Conservation (phyloP, 352 stramenopile genomes). For the Heterotrichella gracilis region DNA sequence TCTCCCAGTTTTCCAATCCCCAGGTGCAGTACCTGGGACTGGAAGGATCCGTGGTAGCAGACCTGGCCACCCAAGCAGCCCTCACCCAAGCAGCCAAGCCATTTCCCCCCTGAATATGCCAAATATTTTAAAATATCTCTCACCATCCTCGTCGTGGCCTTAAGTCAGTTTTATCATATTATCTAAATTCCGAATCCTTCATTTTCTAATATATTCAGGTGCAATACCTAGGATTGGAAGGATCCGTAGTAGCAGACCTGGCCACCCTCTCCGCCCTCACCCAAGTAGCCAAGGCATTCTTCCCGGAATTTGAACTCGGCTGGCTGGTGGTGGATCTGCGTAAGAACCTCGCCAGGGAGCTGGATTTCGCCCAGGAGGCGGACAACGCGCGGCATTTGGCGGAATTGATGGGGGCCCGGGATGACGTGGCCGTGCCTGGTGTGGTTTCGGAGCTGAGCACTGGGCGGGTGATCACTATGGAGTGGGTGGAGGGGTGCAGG, state of each 20-base stretch:
- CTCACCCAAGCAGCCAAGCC: constrained; percentile 30
- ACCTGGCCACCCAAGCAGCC: constrained; percentile 26
- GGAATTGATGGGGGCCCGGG: constrained; percentile 27
- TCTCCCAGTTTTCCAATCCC: too few relatives aligned
- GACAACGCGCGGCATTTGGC: constrained; percentile 26
- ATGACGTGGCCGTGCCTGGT: constrained; percentile 30
- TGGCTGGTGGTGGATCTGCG: constrained; percentile 49
- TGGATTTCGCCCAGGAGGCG: constrained; percentile 46
- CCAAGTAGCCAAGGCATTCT: constrained; percentile 32
- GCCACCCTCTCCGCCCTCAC: not conserved
- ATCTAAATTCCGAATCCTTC: too few relatives aligned
- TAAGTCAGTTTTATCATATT: too few relatives aligned
- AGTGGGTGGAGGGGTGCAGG: constrained; percentile 41
- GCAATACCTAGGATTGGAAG: constrained; percentile 46
- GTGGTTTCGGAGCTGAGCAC: constrained; percentile 29
- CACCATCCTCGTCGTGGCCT: too few relatives aligned
- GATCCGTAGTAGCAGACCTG: constrained; percentile 33
- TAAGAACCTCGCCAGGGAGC: constrained; percentile 29
- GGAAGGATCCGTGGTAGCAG: constrained; percentile 31
- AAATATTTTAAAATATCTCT: too few relatives aligned
- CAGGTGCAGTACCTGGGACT: constrained; percentile 62
- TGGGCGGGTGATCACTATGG: constrained; percentile 39
- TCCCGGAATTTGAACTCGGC: constrained; percentile 33
- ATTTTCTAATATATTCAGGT: too few relatives aligned
- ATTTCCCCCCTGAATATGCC: not conserved